Percentiles rank a stretch among this genome's conserved stretches.
These are phyloP conservation scores for Tetracentron sinense DNA, from an alignment of 164 flowering plant genomes.

Conservation along the genomic window DNA sequence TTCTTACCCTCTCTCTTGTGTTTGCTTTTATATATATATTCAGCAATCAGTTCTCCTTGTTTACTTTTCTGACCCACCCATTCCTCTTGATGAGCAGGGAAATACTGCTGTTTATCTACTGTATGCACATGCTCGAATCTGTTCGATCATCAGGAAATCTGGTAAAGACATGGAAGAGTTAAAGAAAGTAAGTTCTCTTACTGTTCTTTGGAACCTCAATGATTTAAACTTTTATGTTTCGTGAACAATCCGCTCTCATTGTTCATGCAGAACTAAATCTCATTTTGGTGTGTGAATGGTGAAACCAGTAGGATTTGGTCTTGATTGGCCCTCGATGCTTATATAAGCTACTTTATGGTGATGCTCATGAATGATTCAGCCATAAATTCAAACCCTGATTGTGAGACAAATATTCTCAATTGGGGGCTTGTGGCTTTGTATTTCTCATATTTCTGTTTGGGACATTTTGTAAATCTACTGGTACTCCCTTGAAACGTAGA, in stretches of 20 bases:
- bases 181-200: constrained; percentile 55
- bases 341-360: too few species aligned
- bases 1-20: neutral
- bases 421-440: neutral
- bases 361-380: too few species aligned
- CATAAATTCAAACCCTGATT: too few species aligned
- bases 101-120: constrained; percentile 95
- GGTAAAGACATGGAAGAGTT: constrained; percentile 80
- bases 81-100: constrained; percentile 50
- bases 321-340: too few species aligned
- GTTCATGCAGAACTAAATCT: neutral
- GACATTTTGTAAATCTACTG: too few species aligned
- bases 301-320: neutral
- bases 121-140: constrained; percentile 98
- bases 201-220: neutral
- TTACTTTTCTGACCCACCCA: neutral
- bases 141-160: constrained; percentile 90
- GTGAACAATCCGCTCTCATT: too few species aligned
- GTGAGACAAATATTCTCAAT: too few species aligned
- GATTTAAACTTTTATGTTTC: neutral
- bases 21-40: neutral
- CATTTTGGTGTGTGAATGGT: neutral
- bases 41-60: neutral
- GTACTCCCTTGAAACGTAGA: too few species aligned
- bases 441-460: constrained; percentile 9